A percentile compares a stretch with the other conserved stretches of the same genome.
Evolutionary conservation across 768 basidiomycete species (phyloP).

Genomic region (Xanthoconium purpureum): DNA sequence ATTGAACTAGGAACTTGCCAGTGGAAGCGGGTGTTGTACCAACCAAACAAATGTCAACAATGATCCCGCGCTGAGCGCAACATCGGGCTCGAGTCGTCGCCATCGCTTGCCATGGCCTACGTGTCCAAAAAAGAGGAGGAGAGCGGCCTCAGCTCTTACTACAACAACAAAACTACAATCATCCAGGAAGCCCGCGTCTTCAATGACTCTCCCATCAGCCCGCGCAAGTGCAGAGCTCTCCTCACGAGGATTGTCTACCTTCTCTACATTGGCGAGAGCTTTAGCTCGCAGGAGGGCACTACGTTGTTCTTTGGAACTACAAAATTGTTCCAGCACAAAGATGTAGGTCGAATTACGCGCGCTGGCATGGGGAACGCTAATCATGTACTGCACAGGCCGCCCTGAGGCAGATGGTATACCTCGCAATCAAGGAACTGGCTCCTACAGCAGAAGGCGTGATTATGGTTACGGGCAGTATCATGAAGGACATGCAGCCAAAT

Average conservation of each 20-base stretch:
- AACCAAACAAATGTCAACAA: slow-evolving; percentile 28
- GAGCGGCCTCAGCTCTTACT: slow-evolving; percentile 85
- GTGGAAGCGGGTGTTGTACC: no score
- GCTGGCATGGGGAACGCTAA: not conserved
- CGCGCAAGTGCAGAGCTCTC: slow-evolving; percentile 92
- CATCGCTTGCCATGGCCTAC: slow-evolving; percentile 65
- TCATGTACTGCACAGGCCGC: slow-evolving; percentile 60
- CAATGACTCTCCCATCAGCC: slow-evolving; percentile 99
- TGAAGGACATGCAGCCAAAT: slow-evolving; percentile 99
- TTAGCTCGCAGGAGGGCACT: slow-evolving; percentile 94
- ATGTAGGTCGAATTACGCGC: slow-evolving; percentile 57
- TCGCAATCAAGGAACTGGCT: slow-evolving; percentile 97
- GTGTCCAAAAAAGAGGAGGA: slow-evolving; percentile 97
- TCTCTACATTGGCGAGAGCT: slow-evolving; percentile 93
- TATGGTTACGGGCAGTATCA: slow-evolving; percentile 98
- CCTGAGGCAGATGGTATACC: slow-evolving; percentile 95
- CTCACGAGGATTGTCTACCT: slow-evolving; percentile 96
- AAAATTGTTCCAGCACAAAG: slow-evolving; percentile 98
- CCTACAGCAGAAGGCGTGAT: slow-evolving; percentile 97
- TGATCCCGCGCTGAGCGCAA: slow-evolving; percentile 8
- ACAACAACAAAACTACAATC: slow-evolving; percentile 97
- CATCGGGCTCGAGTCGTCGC: slow-evolving; percentile 12
- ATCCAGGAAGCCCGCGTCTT: slow-evolving; percentile 98
- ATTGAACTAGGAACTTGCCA: no score
- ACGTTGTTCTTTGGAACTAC: slow-evolving; percentile 98